Conservation (phyloP, 352 stramenopile species). For the Phytophthora megakarya region DNA sequence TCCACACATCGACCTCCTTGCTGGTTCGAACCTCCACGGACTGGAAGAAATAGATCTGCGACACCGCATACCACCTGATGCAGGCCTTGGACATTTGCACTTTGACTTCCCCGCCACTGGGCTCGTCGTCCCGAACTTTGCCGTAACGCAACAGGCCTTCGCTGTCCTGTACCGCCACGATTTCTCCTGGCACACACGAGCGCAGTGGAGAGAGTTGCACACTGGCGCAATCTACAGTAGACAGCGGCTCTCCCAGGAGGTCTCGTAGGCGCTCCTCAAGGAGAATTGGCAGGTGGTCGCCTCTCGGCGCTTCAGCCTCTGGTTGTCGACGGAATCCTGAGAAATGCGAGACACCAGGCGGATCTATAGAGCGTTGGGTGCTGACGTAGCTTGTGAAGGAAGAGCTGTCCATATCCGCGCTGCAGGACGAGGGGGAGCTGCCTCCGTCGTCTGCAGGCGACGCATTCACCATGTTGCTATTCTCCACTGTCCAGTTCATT, state of each 20-base stretch:
- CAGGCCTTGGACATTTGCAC: conserved; percentile 46
- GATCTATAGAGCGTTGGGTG: neutral
- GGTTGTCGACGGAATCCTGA: neutral
- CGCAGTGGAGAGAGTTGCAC: conserved; percentile 43
- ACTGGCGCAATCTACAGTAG: conserved; percentile 28
- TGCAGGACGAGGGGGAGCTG: conserved; percentile 18
- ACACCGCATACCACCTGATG: conserved; percentile 47
- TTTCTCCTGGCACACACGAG: conserved; percentile 51
- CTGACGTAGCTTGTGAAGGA: neutral
- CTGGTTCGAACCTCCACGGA: conserved; percentile 7
- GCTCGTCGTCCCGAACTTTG: conserved; percentile 34
- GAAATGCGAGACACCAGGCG: neutral
- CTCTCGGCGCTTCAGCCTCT: neutral
- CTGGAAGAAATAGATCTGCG: conserved; percentile 60
- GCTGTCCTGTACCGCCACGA: conserved; percentile 46
- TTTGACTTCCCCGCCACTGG: conserved; percentile 41
- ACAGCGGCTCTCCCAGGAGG: conserved; percentile 40
- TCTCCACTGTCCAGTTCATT: conserved; percentile 20
- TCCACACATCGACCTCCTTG: neutral
- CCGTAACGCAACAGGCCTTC: conserved; percentile 44
- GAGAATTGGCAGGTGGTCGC: conserved; percentile 11
- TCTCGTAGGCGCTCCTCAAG: conserved; percentile 36
- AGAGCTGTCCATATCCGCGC: conserved; percentile 2
- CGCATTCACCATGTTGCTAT: conserved; percentile 15
- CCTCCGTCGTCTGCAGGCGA: conserved; percentile 12